Percentiles rank a stretch among this genome's conserved stretches.
Evolutionary conservation across 495 filamentous ascomycete genomes (phyloP).

Genomic region (Copromyces sp.): DNA sequence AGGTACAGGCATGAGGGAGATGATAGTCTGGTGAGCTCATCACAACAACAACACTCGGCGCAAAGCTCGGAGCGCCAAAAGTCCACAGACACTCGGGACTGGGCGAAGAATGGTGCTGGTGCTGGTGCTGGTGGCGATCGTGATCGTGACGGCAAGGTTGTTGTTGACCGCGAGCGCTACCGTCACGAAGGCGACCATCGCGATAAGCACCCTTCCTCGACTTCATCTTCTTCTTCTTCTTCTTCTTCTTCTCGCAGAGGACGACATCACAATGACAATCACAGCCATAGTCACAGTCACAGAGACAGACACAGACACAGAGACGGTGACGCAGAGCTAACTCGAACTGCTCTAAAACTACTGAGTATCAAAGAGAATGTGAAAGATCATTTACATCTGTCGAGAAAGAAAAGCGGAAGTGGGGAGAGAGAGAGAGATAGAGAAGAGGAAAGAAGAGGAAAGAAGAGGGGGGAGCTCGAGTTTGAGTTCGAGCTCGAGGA

Average conservation of each 20-base stretch:
- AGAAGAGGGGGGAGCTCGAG: no score
- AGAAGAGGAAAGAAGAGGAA: background rate
- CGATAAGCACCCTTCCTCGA: conserved; percentile 45
- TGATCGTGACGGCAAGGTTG: background rate
- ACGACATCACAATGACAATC: conserved; percentile 37
- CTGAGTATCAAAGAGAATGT: background rate
- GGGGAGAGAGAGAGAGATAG: no score
- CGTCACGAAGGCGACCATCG: background rate
- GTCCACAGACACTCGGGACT: background rate
- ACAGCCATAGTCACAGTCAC: background rate
- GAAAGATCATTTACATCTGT: background rate
- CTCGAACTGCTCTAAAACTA: background rate
- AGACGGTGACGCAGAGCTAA: background rate
- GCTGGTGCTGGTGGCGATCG: background rate
- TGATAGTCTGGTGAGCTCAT: background rate
- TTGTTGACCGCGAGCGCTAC: conserved; percentile 16
- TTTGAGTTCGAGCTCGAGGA: background rate
- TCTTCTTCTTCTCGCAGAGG: conserved; percentile 59
- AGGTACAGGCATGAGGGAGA: background rate
- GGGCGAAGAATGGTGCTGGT: background rate
- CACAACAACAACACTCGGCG: background rate
- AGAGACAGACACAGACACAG: background rate
- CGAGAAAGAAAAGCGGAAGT: background rate
- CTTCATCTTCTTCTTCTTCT: conserved; percentile 79
- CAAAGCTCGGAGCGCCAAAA: background rate